Percentiles rank a stretch among this genome's conserved stretches.
Evolutionary conservation across 495 filamentous ascomycete genomes (phyloP).

Genomic region (Hypoxylon intermedium): DNA sequence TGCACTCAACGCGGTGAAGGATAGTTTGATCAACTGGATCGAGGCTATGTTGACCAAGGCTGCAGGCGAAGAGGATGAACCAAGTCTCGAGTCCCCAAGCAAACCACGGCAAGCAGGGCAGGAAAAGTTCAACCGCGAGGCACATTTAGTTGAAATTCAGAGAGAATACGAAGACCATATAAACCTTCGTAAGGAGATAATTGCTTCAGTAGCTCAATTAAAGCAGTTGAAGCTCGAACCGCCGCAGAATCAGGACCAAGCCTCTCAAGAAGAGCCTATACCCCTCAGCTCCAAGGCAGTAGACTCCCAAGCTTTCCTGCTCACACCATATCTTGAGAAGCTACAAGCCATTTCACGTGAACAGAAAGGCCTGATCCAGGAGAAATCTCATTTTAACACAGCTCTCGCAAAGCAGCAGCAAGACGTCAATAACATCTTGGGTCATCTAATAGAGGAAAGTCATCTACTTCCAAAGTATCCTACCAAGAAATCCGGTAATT

Average conservation of each 20-base stretch:
- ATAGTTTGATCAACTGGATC: slow-evolving; percentile 75
- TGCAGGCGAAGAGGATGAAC: slow-evolving; percentile 51
- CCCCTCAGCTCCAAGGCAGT: slow-evolving; percentile 7
- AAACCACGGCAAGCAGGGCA: slow-evolving; percentile 48
- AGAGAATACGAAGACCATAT: slow-evolving; percentile 58
- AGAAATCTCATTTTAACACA: slow-evolving; percentile 67
- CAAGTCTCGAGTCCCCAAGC: slow-evolving; percentile 48
- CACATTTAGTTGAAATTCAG: slow-evolving; percentile 53
- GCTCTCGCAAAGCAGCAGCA: slow-evolving; percentile 65
- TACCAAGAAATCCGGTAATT: slow-evolving; percentile 41
- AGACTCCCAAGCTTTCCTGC: slow-evolving; percentile 49
- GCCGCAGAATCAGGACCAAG: slow-evolving; percentile 22
- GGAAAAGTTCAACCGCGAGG: slow-evolving; percentile 54
- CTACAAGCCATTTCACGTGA: slow-evolving; percentile 64
- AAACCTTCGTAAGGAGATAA: slow-evolving; percentile 52
- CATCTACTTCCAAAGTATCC: slow-evolving; percentile 71
- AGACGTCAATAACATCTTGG: slow-evolving; percentile 62
- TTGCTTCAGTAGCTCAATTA: slow-evolving; percentile 39
- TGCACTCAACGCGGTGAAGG: slow-evolving; percentile 62
- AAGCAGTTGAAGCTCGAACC: slow-evolving; percentile 27
- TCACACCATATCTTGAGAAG: slow-evolving; percentile 62
- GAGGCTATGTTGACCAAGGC: slow-evolving; percentile 68
- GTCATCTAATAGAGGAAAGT: slow-evolving; percentile 71
- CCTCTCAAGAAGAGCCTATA: slow-evolving; percentile 41
- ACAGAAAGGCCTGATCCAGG: slow-evolving; percentile 68